Conservation (phyloP, 106 monocot species). For the Chionographis japonica region DNA sequence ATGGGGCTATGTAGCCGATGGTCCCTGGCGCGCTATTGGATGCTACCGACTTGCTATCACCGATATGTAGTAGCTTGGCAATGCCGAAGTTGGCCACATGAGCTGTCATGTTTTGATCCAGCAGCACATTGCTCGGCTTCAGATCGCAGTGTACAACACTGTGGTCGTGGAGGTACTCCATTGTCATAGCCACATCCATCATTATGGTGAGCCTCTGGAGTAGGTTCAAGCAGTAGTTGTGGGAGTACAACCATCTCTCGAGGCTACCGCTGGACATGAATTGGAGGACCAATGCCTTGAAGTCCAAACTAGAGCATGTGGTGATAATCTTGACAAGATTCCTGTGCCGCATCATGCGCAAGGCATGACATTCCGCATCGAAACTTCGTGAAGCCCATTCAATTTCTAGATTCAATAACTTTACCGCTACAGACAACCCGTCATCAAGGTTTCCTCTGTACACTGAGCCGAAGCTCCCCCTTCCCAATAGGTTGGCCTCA, state of each 20-base stretch:
- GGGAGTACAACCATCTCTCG: neutral
- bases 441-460: neutral
- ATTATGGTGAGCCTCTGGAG: neutral
- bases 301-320: neutral
- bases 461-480: neutral
- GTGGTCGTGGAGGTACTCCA: neutral
- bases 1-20: no score
- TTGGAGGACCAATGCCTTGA: constrained; percentile 1
- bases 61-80: no score
- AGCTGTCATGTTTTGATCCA: neutral
- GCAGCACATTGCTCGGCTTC: constrained; percentile 1
- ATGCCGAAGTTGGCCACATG: neutral
- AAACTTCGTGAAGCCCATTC: neutral
- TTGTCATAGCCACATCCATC: neutral
- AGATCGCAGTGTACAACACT: neutral
- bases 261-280: neutral
- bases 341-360: neutral
- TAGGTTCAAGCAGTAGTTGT: neutral
- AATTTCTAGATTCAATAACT: neutral
- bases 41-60: neutral
- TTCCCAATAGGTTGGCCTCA: neutral
- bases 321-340: neutral
- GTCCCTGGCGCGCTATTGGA: neutral
- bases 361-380: neutral
- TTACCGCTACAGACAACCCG: neutral